These are phyloP conservation scores for Dothideomycetidae sp. DNA, from an alignment of 2,329 filamentous ascomycete species.

Conservation along the genomic window DNA sequence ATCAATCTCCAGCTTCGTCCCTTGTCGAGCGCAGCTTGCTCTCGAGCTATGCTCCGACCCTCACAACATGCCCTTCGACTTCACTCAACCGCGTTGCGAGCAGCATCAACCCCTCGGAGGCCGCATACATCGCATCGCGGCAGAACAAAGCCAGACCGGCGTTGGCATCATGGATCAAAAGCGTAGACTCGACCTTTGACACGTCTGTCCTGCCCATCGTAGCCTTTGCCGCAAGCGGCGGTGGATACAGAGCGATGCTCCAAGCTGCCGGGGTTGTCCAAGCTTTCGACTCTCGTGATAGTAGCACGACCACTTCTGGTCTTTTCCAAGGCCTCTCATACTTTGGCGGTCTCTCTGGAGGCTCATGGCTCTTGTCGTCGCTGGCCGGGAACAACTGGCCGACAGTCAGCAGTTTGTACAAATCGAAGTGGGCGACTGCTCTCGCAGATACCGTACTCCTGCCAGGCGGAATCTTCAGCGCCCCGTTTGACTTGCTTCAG, in stretches of 20 bases:
- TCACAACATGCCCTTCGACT: conserved; percentile 24
- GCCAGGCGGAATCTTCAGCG: conserved; percentile 21
- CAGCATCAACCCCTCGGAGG: conserved; percentile 25
- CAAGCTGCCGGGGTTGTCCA: conserved; percentile 28
- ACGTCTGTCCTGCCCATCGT: conserved; percentile 26
- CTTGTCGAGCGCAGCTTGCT: conserved; percentile 5
- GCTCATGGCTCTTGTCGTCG: conserved; percentile 33
- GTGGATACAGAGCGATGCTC: conserved; percentile 30
- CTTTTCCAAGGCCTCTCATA: conserved; percentile 34
- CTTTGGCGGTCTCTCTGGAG: conserved; percentile 33
- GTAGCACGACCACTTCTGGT: conserved; percentile 26
- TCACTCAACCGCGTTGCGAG: conserved; percentile 26
- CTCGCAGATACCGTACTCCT: conserved; percentile 26
- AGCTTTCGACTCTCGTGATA: conserved; percentile 31
- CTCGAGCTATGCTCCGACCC: conserved; percentile 23
- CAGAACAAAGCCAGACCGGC: conserved; percentile 26
- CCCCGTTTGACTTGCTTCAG: conserved; percentile 18
- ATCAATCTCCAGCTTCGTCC: not conserved
- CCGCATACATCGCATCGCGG: conserved; percentile 26
- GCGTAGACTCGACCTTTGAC: conserved; percentile 23
- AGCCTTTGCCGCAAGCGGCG: conserved; percentile 30
- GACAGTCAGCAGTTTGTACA: conserved; percentile 27
- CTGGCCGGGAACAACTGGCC: conserved; percentile 34
- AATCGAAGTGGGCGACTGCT: conserved; percentile 28
- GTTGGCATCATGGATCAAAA: conserved; percentile 28